These are phyloP conservation scores for Solanum paucissectum DNA, from an alignment of 257 asterid species.

Conservation along the genomic window DNA sequence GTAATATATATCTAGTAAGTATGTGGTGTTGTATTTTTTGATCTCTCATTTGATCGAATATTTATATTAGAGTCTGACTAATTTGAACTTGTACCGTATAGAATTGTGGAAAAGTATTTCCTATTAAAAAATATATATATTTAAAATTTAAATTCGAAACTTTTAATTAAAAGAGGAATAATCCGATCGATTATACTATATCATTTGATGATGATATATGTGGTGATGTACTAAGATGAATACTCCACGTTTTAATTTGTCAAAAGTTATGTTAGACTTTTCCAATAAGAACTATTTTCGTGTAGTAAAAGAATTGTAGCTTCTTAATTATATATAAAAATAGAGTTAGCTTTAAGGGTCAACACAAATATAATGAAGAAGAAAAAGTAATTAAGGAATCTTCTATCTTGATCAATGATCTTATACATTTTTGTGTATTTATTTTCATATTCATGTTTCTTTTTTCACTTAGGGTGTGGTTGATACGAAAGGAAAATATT, in stretches of 20 bases:
- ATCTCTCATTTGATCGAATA: too few species aligned
- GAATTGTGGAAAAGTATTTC: too few species aligned
- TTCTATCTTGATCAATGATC: background rate
- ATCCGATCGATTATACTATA: rapidly evolving
- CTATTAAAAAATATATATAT: too few species aligned
- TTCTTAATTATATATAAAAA: background rate
- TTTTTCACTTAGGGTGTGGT: background rate
- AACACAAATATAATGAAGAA: background rate
- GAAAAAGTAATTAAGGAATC: background rate
- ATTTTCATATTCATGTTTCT: background rate
- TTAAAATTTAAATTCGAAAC: too few species aligned
- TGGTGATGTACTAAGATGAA: background rate
- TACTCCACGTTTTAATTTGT: background rate
- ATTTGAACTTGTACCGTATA: rapidly evolving
- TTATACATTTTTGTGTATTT: background rate
- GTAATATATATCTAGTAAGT: background rate
- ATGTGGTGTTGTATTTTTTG: background rate
- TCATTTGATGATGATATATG: background rate
- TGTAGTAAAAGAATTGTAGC: background rate
- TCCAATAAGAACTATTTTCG: background rate
- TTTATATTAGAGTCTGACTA: rapidly evolving
- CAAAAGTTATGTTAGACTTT: background rate
- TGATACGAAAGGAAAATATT: background rate
- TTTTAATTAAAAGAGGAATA: too few species aligned
- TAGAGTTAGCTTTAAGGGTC: background rate